Evolutionary conservation across 208 protist genomes (phyloP), one percentile per base, ranked within the genome.

Genomic region (Porcisia hertigi): DNA sequence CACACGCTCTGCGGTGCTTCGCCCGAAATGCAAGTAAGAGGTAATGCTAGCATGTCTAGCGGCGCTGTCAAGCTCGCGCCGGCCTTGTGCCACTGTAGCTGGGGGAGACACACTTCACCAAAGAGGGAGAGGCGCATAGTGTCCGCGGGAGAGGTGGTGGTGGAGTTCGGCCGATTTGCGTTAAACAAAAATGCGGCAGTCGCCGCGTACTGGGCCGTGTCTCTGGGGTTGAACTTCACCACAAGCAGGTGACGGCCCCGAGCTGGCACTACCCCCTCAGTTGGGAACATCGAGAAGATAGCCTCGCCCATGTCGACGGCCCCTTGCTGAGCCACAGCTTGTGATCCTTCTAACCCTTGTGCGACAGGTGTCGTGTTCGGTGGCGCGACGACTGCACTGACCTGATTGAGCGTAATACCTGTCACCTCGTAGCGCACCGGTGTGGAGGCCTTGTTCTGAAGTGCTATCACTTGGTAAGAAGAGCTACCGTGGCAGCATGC

Each of bases 21-120:
- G 8, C 91, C 90, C 1, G 94, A 94, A 14, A 98, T 80, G 81
- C 89, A 96, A 53, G 90, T 94, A 9, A 91, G 91, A 5, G 78
- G 78, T 36, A 98, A 88, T 60, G 86, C 53, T 69, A 97, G 53
- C 73, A 75, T 82, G 47, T 39, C 66, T 65, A 71, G 83, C 20
- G 79, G 74, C 64, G 83, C 62, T 47, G 75, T 80, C 52, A 90
- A 41, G 39, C 75, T 45, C 69, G 69, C 79, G 60, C 75, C 70
- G n/a, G 58, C 69, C 60, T 75, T 52, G 55, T 71, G 75, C 75
- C 70, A 79, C 66, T 78, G 59, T 41, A 92, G 83, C 47, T 78
- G 84, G 49, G 87, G 90, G 20, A 85, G 70, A 62, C 84, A 87
- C 8, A 87, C 87, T 64, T 94, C 86, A 36, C 86, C 96, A 12